Base-by-base conservation (phyloP, 1,284 basidiomycete species). In the Fomitopsis schrenkii region DNA sequence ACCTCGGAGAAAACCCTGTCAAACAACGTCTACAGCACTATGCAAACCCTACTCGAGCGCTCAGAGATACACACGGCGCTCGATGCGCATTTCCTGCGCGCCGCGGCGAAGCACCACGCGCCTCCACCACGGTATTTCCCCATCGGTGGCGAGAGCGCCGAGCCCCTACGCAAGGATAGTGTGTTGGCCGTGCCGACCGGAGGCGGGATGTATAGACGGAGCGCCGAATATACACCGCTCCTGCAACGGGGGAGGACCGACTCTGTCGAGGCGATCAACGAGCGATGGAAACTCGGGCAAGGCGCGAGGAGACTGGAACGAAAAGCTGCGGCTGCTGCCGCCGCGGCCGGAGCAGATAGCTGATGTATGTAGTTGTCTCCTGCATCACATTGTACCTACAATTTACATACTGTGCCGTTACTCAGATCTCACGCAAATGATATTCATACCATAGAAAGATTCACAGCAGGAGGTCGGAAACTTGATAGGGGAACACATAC, bases 221-320 rank as follows among this genome's bases (percentile, higher is more conserved):
- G 78, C 7, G 75, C 77, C 14, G 86, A 82, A 65, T 95, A 95
- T 66, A 77, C 83, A 10, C 86, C 86, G 7, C 66, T 97, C 41
- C 68, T 94, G 54, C 68, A 79, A 60, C 80, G 94, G 59, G 83
- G 85, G 58, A 79, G 91, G 59, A 77, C 88, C 36, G 90, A 91
- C 61, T 80, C 81, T 19, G 87, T 91, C 0, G 89, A 93, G 44
- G 81, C 83, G 17, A 81, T 85, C 15, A 96, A 97, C 71, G 84
- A 85, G 68, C 82, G 88, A 59, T 97, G 92, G 90, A 81, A 86
- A 63, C 72, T 81, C 26, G 87, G 88, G 9, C 87, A 86, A 67
- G 88, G 84, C 40, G 73, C 72, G 62, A 74, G 75, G 60, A 72
- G 60, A 65, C 71, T 64, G 54, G 72, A 62, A 55, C 60, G 65